These are phyloP conservation scores for Lichtheimia corymbifera DNA, from an alignment of 371 early-diverging fungal species.

Conservation along the genomic window DNA sequence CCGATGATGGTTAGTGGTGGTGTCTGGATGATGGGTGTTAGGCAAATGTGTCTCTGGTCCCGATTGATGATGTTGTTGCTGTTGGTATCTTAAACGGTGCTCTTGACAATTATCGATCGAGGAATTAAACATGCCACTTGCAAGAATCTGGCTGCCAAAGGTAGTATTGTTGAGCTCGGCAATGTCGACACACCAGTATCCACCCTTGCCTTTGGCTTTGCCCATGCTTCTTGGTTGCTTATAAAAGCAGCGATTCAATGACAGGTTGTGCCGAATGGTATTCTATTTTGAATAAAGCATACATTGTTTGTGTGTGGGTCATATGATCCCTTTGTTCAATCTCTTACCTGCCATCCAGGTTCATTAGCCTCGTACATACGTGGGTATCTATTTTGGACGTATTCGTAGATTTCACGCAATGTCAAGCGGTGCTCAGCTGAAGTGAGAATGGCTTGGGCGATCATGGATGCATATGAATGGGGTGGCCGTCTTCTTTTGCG, in stretches of 20 bases:
- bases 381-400: conserved; percentile 57
- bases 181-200: conserved; percentile 54
- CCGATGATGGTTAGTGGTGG: too few species aligned
- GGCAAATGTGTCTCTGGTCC: too few species aligned
- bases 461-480: conserved; percentile 65
- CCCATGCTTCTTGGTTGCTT: conserved; percentile 55
- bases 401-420: conserved; percentile 65
- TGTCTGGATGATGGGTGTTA: too few species aligned
- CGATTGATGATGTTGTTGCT: too few species aligned
- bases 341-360: conserved; percentile 49
- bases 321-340: too few species aligned
- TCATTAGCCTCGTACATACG: conserved; percentile 56
- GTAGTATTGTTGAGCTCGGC: conserved; percentile 28
- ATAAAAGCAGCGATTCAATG: conserved; percentile 67
- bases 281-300: conserved; percentile 38
- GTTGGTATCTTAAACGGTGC: too few species aligned
- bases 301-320: not conserved
- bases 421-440: conserved; percentile 52
- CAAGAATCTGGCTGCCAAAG: conserved; percentile 20
- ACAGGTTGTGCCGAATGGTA: conserved; percentile 79
- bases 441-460: conserved; percentile 61
- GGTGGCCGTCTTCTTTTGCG: conserved; percentile 59
- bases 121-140: conserved; percentile 6
- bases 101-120: too few species aligned
- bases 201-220: conserved; percentile 52